Evolutionary conservation across 495 filamentous ascomycete species (phyloP).

Genomic region (Podospora comata): DNA sequence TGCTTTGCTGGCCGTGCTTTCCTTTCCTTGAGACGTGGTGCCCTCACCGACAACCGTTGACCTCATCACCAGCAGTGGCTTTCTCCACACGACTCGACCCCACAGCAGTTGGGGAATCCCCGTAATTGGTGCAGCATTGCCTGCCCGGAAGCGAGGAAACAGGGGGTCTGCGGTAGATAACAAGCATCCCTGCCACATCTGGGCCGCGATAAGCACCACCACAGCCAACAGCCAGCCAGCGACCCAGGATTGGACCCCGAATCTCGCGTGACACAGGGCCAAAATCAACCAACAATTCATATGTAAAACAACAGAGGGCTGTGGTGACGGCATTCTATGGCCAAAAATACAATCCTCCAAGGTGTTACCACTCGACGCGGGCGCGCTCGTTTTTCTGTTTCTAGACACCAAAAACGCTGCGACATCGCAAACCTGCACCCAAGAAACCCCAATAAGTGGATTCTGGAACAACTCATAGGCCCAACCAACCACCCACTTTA

Average conservation of each 20-base stretch:
- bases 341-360: neutral
- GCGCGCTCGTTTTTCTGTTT: neutral
- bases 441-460: neutral
- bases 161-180: constrained; percentile 12
- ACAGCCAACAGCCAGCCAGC: neutral
- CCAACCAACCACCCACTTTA: constrained; percentile 6
- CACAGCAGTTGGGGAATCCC: neutral
- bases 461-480: constrained; percentile 2
- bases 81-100: neutral
- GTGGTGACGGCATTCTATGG: neutral
- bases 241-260: neutral
- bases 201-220: constrained; percentile 11
- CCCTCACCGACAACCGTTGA: neutral
- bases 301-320: neutral
- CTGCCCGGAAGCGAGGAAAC: neutral
- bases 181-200: constrained; percentile 1
- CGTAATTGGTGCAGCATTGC: neutral
- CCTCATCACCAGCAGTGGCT: neutral
- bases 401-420: neutral
- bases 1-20: neutral
- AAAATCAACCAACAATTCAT: constrained; percentile 4
- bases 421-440: neutral
- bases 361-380: neutral
- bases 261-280: constrained; percentile 13
- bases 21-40: neutral